A percentile compares a stretch with the other conserved stretches of the same genome.
Conservation (phyloP, 208 protist genomes). For the Strigomonas oncopelti region DNA sequence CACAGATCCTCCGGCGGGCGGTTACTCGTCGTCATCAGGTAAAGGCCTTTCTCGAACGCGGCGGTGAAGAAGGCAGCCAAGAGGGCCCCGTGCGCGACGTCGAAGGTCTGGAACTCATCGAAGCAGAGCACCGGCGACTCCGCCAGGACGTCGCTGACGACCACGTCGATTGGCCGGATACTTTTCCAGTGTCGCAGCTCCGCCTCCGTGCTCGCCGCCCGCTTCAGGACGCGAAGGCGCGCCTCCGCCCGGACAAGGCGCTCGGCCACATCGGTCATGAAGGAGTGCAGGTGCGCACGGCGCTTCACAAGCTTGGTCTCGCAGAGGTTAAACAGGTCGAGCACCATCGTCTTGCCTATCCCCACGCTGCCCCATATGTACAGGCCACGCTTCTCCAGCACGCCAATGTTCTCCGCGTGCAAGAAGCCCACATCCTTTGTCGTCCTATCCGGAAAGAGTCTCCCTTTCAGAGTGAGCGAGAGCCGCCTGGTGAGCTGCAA, state of each 20-base stretch:
- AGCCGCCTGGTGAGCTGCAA: background rate
- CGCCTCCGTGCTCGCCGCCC: conserved; percentile 13
- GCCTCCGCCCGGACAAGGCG: conserved; percentile 54
- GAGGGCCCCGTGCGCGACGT: conserved; percentile 80
- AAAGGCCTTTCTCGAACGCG: conserved; percentile 67
- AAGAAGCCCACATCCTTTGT: conserved; percentile 29
- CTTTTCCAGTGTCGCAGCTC: conserved; percentile 15
- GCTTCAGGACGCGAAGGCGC: conserved; percentile 18
- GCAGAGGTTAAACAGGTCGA: conserved; percentile 90
- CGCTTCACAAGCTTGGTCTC: conserved; percentile 70
- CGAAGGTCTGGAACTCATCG: conserved; percentile 91
- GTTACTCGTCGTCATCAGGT: conserved; percentile 86
- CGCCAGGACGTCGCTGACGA: conserved; percentile 60
- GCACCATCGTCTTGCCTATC: conserved; percentile 92
- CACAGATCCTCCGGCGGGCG: conserved; percentile 76
- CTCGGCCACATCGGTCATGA: conserved; percentile 86
- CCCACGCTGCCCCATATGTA: conserved; percentile 93
- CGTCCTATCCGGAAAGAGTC: conserved; percentile 19
- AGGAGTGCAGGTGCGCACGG: conserved; percentile 90
- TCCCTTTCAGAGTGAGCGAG: background rate
- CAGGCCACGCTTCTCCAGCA: conserved; percentile 63
- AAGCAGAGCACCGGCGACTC: conserved; percentile 88
- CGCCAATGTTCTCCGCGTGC: conserved; percentile 55
- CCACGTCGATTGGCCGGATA: conserved; percentile 61
- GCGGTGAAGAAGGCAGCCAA: conserved; percentile 73